Evolutionary conservation across 768 basidiomycete species (phyloP), one percentile per base, ranked within the genome.

Genomic region (Antrodiella citrinella): DNA sequence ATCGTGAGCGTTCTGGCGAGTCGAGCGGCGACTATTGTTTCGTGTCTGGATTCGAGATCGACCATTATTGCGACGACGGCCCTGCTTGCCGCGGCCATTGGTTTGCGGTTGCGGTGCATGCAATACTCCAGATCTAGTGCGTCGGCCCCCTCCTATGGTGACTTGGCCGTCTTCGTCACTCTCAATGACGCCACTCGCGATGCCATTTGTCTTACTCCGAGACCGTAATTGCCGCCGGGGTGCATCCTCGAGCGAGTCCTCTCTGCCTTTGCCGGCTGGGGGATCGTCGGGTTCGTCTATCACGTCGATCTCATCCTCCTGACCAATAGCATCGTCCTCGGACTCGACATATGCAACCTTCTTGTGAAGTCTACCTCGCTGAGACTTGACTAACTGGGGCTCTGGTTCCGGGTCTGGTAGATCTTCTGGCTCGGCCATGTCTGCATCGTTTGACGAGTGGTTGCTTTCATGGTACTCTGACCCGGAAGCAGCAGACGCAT

Each of bases 151-250:
- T 35, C 51, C 54, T 35, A 57, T 59, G 54, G 56, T 62, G 46
- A 24, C 67, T 65, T 50, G 58, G 22, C 69, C 66, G 21, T 70
- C 70, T 13, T 76, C 76, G 18, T 76, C 78, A 54, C 63, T 66
- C 44, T 75, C 74, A 22, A 64, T 66, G 47, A 69, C 72, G 52
- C 30, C 30, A 35, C 30, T 35, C 30, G 30, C 15, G 15, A 70
- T 68, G 2, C 65, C 68, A 1, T 58, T 63, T 0, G 69, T 51
- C 25, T 59, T 64, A 47, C 57, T 60, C 15, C 44, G 51, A 9
- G 53, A 22, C 21, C 53, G 49, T 0, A 13, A 25, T 15, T 55
- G 58, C 12, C 54, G 48, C 0, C 18, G 48, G 53, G n/a, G 52
- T 54, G 54, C 56, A 3, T 60, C 60, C 10, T 57, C 62, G 18